Percentiles rank a stretch among this genome's conserved stretches.
phyloP scores from a whole-genome alignment of 257 asterid species.

The Phtheirospermum japonicum region DNA sequence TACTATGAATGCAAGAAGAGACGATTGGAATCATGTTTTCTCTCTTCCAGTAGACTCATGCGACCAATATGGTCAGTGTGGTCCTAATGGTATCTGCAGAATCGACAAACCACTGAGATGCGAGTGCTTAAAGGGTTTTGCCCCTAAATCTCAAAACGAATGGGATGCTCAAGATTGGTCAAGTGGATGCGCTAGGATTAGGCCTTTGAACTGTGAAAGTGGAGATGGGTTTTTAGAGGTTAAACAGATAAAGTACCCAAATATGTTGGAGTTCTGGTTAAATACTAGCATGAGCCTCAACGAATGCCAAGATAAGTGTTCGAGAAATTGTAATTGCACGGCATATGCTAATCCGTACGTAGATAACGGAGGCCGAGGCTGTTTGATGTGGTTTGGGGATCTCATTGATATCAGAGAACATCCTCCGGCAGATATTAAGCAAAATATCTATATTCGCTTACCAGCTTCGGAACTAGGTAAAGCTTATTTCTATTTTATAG shows the following conservation, averaged over 20 bases:
- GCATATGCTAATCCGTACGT: slow-evolving; percentile 37
- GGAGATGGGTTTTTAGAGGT: slow-evolving; percentile 33
- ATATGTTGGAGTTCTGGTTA: slow-evolving; percentile 24
- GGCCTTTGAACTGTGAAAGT: slow-evolving; percentile 15
- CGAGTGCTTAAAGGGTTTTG: slow-evolving; percentile 32
- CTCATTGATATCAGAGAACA: slow-evolving; percentile 25
- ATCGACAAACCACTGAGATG: slow-evolving; percentile 15
- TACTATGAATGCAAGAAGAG: slow-evolving; percentile 22
- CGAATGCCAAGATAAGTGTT: slow-evolving; percentile 29
- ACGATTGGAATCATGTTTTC: slow-evolving; percentile 18
- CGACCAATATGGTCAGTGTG: slow-evolving; percentile 33
- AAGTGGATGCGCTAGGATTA: slow-evolving; percentile 28
- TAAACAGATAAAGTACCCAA: slow-evolving; percentile 29
- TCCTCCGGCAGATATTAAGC: slow-evolving; percentile 10
- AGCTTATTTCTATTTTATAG: too few species aligned
- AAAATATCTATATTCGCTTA: slow-evolving; percentile 24
- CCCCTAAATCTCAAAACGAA: slow-evolving; percentile 3
- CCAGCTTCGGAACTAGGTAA: slow-evolving; percentile 28
- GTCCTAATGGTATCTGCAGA: slow-evolving; percentile 33
- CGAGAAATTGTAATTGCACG: slow-evolving; percentile 29
- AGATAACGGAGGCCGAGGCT: slow-evolving; percentile 29
- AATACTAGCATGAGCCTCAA: slow-evolving; percentile 27
- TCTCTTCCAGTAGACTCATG: slow-evolving; percentile 16
- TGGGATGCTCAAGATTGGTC: slow-evolving; percentile 40
- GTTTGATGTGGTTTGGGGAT: slow-evolving; percentile 37